Evolutionary conservation across 2,329 filamentous ascomycete genomes (phyloP).

Genomic region (Neophaeococcomyces aloes): DNA sequence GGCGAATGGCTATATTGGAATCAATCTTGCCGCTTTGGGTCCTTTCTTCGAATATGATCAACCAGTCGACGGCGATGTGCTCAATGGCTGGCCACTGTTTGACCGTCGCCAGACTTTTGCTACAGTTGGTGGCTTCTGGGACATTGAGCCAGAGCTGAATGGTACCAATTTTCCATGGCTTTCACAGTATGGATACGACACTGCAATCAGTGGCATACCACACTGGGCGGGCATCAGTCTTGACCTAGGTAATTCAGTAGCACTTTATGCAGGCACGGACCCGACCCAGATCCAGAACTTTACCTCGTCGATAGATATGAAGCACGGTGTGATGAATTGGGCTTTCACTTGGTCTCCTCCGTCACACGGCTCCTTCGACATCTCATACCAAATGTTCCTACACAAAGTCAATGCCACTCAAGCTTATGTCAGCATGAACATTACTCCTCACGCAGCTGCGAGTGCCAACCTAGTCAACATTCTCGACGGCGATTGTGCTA

Average conservation of each 20-base stretch:
- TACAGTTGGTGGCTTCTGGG: conserved; percentile 58
- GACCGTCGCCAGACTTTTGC: conserved; percentile 54
- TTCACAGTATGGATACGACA: conserved; percentile 58
- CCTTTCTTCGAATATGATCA: conserved; percentile 53
- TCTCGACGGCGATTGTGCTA: conserved; percentile 57
- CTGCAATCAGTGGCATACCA: conserved; percentile 59
- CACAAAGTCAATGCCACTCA: conserved; percentile 54
- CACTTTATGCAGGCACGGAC: conserved; percentile 52
- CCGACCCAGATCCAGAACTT: conserved; percentile 51
- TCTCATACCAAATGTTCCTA: conserved; percentile 56
- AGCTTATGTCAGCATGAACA: conserved; percentile 49
- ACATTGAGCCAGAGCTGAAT: conserved; percentile 48
- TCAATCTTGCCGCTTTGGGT: conserved; percentile 52
- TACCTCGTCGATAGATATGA: conserved; percentile 50
- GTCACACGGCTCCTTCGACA: conserved; percentile 40
- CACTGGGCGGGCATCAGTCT: conserved; percentile 55
- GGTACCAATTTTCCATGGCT: conserved; percentile 59
- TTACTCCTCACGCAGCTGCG: conserved; percentile 44
- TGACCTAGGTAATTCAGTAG: conserved; percentile 42
- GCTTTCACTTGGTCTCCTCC: conserved; percentile 55
- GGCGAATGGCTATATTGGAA: conserved; percentile 55
- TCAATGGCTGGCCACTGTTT: conserved; percentile 59
- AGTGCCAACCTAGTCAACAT: conserved; percentile 55
- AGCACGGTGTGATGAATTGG: conserved; percentile 54
- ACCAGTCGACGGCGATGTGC: conserved; percentile 41